Percentiles rank a stretch among this genome's conserved stretches.
These are phyloP conservation scores for Hypholoma sublateritium DNA, from an alignment of 768 basidiomycete genomes.

Conservation along the genomic window DNA sequence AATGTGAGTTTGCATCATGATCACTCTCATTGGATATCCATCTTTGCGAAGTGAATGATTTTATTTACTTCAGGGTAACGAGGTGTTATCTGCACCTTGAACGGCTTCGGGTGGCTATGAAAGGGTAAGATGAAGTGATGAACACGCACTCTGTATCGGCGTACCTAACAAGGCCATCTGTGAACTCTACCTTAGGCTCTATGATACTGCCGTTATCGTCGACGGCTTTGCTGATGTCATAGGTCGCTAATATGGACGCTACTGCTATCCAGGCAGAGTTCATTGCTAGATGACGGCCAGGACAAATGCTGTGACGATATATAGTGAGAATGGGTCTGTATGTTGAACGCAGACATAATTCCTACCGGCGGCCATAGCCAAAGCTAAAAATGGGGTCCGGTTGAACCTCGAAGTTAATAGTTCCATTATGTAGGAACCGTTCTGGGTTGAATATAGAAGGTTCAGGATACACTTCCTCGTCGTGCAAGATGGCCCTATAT, in stretches of 20 bases:
- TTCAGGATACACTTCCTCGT: neutral
- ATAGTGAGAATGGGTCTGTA: neutral
- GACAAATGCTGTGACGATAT: constrained; percentile 27
- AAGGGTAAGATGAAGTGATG: neutral
- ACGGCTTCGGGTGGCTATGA: constrained; percentile 24
- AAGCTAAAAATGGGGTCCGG: neutral
- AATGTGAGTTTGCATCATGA: too few relatives aligned
- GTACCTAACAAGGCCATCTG: constrained; percentile 23
- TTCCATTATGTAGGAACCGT: neutral
- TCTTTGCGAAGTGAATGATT: neutral
- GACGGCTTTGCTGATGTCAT: constrained; percentile 29
- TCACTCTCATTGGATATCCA: neutral
- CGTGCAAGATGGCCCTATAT: constrained; percentile 2
- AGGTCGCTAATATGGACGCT: constrained; percentile 26
- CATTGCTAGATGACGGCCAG: constrained; percentile 35
- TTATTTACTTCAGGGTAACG: constrained; percentile 7
- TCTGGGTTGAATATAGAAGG: neutral
- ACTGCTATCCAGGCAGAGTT: constrained; percentile 31
- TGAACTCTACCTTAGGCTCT: constrained; percentile 21
- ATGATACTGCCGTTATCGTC: constrained; percentile 27
- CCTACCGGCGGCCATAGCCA: constrained; percentile 1
- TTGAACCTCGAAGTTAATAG: neutral
- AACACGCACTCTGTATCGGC: neutral
- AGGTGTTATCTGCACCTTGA: constrained; percentile 16
- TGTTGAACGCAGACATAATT: neutral